Evolutionary conservation across 192 early-diverging fungal species (phyloP).

Genomic region (Coemansia sp.): DNA sequence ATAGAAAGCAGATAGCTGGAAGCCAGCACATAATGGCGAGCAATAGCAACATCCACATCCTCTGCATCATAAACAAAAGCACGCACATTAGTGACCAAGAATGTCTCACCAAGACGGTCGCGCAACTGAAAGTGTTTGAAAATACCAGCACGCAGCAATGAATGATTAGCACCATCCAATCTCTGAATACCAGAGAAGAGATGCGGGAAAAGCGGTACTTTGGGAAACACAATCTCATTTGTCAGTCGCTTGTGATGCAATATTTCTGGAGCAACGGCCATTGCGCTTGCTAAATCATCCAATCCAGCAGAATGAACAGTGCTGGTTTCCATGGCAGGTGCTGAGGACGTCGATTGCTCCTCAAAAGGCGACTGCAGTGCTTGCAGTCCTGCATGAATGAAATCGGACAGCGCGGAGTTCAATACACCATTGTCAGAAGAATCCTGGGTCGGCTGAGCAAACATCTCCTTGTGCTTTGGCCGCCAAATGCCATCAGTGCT

Average conservation of each 20-base stretch:
- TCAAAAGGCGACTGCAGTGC: no score
- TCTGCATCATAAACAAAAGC: constrained; percentile 30
- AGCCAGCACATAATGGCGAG: constrained; percentile 35
- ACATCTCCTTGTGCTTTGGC: no score
- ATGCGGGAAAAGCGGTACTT: constrained; percentile 31
- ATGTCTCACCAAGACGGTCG: constrained; percentile 31
- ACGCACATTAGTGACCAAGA: constrained; percentile 18
- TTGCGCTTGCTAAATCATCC: not conserved
- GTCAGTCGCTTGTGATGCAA: constrained; percentile 5
- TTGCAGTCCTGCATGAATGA: no score
- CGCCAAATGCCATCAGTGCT: no score
- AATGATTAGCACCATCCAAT: constrained; percentile 10
- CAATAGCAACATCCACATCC: constrained; percentile 9
- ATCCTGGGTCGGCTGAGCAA: no score
- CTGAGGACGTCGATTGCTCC: no score
- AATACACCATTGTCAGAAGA: no score
- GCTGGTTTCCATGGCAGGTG: not conserved
- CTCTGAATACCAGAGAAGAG: constrained; percentile 35
- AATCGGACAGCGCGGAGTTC: no score
- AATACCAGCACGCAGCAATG: constrained; percentile 35
- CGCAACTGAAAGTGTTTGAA: constrained; percentile 41
- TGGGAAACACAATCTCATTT: constrained; percentile 20
- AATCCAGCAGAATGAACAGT: not conserved
- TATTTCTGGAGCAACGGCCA: no score
- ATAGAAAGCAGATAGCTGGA: constrained; percentile 43